These are phyloP conservation scores for Viridothelium virens DNA, from an alignment of 495 filamentous ascomycete species.

Conservation along the genomic window DNA sequence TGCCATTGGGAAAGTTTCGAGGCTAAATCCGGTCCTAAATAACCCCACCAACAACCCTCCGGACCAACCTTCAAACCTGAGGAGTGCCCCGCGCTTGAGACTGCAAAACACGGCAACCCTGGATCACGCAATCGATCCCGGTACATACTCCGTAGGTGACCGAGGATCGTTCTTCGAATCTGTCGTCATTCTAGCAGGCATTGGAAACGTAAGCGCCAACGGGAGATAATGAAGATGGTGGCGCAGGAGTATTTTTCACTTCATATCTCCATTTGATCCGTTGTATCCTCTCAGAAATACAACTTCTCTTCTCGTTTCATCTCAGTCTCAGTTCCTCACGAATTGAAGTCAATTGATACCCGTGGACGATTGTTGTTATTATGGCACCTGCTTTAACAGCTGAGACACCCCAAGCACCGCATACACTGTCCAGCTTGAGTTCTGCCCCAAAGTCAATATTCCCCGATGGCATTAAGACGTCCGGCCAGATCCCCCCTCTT, in stretches of 20 bases:
- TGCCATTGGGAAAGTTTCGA: neutral
- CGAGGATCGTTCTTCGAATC: neutral
- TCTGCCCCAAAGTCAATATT: slow-evolving; percentile 29
- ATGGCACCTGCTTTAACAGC: slow-evolving; percentile 21
- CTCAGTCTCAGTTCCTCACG: neutral
- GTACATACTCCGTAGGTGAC: neutral
- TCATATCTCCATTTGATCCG: neutral
- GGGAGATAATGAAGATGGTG: neutral
- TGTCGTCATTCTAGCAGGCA: neutral
- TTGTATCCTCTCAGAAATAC: neutral
- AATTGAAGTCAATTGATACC: neutral
- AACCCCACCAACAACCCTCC: slow-evolving; percentile 4
- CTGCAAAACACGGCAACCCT: neutral
- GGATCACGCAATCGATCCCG: slow-evolving; percentile 5
- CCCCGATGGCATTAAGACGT: slow-evolving; percentile 51
- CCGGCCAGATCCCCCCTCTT: slow-evolving; percentile 71
- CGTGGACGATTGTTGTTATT: neutral
- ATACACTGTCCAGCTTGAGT: slow-evolving; percentile 6
- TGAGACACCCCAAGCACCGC: slow-evolving; percentile 11
- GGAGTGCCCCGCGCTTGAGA: slow-evolving; percentile 2
- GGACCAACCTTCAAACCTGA: neutral
- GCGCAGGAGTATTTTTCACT: neutral
- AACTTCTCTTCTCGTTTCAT: neutral
- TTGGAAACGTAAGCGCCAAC: neutral
- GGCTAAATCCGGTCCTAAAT: neutral